phyloP scores from a whole-genome alignment of 2,329 filamentous ascomycete genomes.

The Exutisphaerella laricina region DNA sequence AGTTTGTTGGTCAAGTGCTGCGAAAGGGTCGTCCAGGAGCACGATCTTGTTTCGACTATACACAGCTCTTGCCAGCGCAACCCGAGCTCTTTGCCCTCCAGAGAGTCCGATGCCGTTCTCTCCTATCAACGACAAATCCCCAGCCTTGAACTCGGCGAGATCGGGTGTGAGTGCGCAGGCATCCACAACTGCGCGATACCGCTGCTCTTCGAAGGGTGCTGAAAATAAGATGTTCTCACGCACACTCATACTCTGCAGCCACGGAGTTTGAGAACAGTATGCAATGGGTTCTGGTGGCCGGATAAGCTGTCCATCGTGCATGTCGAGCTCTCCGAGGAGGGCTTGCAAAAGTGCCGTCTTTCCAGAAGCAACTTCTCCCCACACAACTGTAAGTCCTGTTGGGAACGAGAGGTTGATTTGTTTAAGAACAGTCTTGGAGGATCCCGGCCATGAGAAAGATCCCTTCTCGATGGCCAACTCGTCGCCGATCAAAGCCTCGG shows the following conservation, averaged over 20 bases:
- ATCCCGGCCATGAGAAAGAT: conserved; percentile 75
- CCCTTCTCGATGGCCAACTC: conserved; percentile 54
- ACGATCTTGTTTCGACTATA: conserved; percentile 43
- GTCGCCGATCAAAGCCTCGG: conserved; percentile 31
- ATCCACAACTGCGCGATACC: conserved; percentile 64
- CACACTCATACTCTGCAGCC: conserved; percentile 65
- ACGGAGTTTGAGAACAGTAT: conserved; percentile 61
- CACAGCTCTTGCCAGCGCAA: conserved; percentile 45
- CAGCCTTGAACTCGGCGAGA: conserved; percentile 57
- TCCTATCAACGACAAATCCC: conserved; percentile 52
- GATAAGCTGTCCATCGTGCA: conserved; percentile 45
- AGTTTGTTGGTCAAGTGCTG: conserved; percentile 54
- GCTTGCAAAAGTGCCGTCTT: conserved; percentile 59
- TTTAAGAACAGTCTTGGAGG: conserved; percentile 49
- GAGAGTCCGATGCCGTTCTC: conserved; percentile 45
- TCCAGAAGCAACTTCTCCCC: conserved; percentile 59
- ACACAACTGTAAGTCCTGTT: conserved; percentile 54
- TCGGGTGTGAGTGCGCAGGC: conserved; percentile 58
- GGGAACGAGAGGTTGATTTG: conserved; percentile 52
- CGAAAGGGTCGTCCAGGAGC: conserved; percentile 45
- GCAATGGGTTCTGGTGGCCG: conserved; percentile 54
- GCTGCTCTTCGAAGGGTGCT: conserved; percentile 60
- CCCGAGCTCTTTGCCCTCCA: conserved; percentile 44
- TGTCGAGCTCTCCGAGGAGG: conserved; percentile 55
- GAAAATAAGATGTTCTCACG: conserved; percentile 64